A percentile compares a stretch with the other conserved stretches of the same genome.
Evolutionary conservation across 2,329 filamentous ascomycete genomes (phyloP).

Genomic region (Trichophyton simii): DNA sequence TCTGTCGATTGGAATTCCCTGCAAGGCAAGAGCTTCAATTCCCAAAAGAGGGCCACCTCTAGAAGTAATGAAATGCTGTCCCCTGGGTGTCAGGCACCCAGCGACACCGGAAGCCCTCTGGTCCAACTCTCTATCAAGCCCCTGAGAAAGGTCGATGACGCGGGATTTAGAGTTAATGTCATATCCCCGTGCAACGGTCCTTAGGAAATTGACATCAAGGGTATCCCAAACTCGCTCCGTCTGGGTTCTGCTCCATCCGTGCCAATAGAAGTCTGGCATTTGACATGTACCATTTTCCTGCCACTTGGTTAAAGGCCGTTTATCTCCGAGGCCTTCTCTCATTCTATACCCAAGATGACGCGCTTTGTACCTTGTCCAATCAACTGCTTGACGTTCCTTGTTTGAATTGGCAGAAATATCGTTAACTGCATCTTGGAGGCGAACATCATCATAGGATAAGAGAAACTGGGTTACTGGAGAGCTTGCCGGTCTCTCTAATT

Average conservation of each 20-base stretch:
- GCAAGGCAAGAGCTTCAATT: conserved; percentile 50
- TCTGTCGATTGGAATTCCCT: conserved; percentile 53
- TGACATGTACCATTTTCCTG: conserved; percentile 41
- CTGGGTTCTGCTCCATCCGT: conserved; percentile 38
- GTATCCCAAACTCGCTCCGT: conserved; percentile 53
- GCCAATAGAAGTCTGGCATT: conserved; percentile 45
- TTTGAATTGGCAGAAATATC: conserved; percentile 29
- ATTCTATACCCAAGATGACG: conserved; percentile 48
- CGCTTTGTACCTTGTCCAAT: conserved; percentile 39
- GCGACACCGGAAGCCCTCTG: conserved; percentile 43
- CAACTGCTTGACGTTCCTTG: conserved; percentile 18
- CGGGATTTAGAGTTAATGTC: conserved; percentile 48
- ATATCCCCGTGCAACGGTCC: conserved; percentile 36
- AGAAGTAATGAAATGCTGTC: conserved; percentile 48
- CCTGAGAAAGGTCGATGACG: conserved; percentile 56
- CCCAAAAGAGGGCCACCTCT: conserved; percentile 50
- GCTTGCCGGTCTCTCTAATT: conserved; percentile 46
- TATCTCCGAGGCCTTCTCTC: conserved; percentile 39
- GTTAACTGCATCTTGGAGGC: conserved; percentile 41
- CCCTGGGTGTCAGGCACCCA: conserved; percentile 56
- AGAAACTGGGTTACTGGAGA: conserved; percentile 52
- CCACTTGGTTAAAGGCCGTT: conserved; percentile 49
- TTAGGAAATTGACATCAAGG: conserved; percentile 50
- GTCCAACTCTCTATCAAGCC: conserved; percentile 50
- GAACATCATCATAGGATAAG: conserved; percentile 41